Evolutionary conservation across 2,329 filamentous ascomycete genomes (phyloP).

Genomic region (Stagonosporopsis chrysanthemi): DNA sequence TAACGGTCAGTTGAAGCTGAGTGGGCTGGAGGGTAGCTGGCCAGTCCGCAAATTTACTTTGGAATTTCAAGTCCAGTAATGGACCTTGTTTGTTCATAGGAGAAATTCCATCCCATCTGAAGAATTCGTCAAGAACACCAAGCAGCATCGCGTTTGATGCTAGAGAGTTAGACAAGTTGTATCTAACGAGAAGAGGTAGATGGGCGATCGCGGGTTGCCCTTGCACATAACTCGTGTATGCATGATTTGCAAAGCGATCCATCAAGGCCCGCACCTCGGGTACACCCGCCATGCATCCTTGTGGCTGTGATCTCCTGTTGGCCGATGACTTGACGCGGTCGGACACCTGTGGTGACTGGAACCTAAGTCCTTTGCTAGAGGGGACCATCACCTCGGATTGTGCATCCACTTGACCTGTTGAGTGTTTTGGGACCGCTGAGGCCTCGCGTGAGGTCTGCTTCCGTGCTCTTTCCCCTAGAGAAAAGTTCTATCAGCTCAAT

Average conservation of each 20-base stretch:
- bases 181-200: constrained; percentile 22
- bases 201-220: constrained; percentile 22
- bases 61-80: background rate
- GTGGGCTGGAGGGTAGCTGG: constrained; percentile 44
- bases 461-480: constrained; percentile 1
- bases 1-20: constrained; percentile 43
- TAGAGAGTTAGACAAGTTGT: constrained; percentile 24
- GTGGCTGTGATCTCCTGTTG: background rate
- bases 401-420: background rate
- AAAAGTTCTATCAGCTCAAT: background rate
- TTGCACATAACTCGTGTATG: constrained; percentile 27
- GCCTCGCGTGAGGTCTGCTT: background rate
- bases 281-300: constrained; percentile 12
- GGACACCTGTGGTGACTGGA: background rate
- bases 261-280: constrained; percentile 23
- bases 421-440: background rate
- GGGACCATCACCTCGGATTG: no score
- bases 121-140: constrained; percentile 19
- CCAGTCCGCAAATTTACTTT: constrained; percentile 5
- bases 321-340: no score
- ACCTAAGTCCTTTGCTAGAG: background rate
- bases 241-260: constrained; percentile 26
- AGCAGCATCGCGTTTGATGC: constrained; percentile 19
- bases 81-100: constrained; percentile 22
- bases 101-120: constrained; percentile 24